Percentiles rank a stretch among this genome's conserved stretches.
Conservation (phyloP, 805 yeast species). For the Metschnikowia lochheadii region DNA sequence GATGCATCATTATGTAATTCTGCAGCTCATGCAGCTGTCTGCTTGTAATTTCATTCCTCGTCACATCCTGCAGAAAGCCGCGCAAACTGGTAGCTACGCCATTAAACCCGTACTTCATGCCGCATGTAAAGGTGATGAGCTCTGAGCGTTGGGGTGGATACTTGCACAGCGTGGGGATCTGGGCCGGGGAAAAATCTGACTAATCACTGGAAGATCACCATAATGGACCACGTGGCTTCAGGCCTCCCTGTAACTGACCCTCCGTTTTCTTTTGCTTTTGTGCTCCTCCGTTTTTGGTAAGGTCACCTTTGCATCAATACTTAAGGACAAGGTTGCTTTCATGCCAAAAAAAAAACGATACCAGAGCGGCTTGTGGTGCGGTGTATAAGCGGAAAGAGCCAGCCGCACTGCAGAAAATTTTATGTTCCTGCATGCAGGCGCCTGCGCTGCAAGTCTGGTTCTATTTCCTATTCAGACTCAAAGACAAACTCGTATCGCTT, state of each 20-base stretch:
- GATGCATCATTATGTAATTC: constrained; percentile 9
- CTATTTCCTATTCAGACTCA: not conserved
- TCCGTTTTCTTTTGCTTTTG: no score
- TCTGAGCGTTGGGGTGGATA: not conserved
- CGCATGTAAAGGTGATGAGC: constrained; percentile 6
- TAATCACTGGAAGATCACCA: not conserved
- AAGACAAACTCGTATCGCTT: not conserved
- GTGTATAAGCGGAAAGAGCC: not conserved
- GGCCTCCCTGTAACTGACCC: not conserved
- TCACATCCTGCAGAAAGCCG: not conserved
- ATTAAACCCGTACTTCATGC: not conserved
- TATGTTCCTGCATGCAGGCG: not conserved
- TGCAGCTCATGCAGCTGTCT: not conserved
- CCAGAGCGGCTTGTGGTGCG: not conserved
- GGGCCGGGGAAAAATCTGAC: not conserved
- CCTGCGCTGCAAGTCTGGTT: not conserved
- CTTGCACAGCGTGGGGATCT: constrained; percentile 1
- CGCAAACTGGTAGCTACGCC: not conserved
- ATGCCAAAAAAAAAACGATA: not conserved
- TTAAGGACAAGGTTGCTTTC: constrained; percentile 1
- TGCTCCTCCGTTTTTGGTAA: not conserved
- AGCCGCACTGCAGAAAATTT: constrained; percentile 1
- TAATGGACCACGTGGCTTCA: no score
- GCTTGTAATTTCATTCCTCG: not conserved
- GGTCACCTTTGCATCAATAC: not conserved